Conservation (phyloP, 257 asterid species). For the Solanum gracilifrons region DNA sequence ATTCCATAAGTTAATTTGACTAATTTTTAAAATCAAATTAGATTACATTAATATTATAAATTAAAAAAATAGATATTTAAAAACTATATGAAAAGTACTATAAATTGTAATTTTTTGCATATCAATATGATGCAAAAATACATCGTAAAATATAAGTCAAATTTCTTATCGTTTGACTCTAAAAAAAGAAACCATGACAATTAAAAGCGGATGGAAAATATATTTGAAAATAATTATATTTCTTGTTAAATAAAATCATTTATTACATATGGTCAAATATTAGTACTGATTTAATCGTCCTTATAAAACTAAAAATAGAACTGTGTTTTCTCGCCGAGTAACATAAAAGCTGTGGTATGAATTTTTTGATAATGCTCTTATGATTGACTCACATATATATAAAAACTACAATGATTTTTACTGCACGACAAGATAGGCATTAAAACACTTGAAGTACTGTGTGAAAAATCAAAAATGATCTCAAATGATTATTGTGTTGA, state of each 20-base stretch:
- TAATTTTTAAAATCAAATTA: too few species aligned
- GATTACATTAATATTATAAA: too few species aligned
- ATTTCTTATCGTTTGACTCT: background rate
- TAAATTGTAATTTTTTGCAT: too few species aligned
- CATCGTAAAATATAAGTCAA: too few species aligned
- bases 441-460: background rate
- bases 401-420: background rate
- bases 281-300: background rate
- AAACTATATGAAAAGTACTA: too few species aligned
- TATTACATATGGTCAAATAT: background rate
- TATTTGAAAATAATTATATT: background rate
- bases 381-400: background rate
- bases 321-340: background rate
- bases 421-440: background rate
- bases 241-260: background rate
- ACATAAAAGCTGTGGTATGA: background rate
- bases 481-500: background rate
- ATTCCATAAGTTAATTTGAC: accelerated
- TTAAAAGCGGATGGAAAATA: background rate
- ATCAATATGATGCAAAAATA: too few species aligned
- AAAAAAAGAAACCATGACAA: too few species aligned
- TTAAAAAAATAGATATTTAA: too few species aligned
- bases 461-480: background rate
- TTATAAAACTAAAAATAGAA: background rate
- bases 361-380: background rate